Base-by-base conservation (phyloP, 177 flowering plant species). In the Vitis hybrid region DNA sequence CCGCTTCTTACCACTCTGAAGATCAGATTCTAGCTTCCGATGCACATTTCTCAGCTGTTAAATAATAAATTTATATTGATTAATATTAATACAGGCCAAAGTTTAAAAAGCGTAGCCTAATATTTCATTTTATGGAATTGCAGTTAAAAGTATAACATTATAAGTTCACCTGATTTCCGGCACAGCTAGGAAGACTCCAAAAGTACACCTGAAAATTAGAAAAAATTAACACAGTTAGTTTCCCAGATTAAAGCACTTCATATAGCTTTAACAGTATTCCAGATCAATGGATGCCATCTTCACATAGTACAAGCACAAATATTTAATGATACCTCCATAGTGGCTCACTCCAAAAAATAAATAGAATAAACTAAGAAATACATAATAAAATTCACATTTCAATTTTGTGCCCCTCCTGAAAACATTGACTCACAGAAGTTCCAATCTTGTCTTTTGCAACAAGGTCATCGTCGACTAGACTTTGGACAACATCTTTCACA, bases 121-220 rank as follows among this genome's bases (percentile, higher is more conserved):
- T 9, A 45, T 14, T 49, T 18, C 13, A 32, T 48, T 23, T 17
- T 7, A 71, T 64, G 17, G 10, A 60, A 57, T 56, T 60, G 60
- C 72, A 52, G 49, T 56, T 1, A 70, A 52, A 62, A 17, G 18
- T 26, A 1, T 14, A 62, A 17, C 12, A 45, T 13, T 17, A 65
- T 51, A 72, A 19, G 17, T 57, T 72, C 58, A 91, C 98, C 97
- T 93, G 98, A 81, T 93, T 95, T 69, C 99, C 99, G 74, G 98
- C 97, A 86, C 93, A 89, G 78, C 99, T 95, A 60, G 98, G 99
- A 78, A 95, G 95, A 74, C 98, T 95, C 99, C 99, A 95, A 71
- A 95, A 95, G 77, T 95, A 93, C 40, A 93, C 88, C 99, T 95
- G 84, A 63, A 72, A 74, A 61, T 65, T 62, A 32, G 56, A 55